A percentile compares a stretch with the other conserved stretches of the same genome.
Evolutionary conservation across 345 rosid species (phyloP).

Genomic region (Turnera subulata): DNA sequence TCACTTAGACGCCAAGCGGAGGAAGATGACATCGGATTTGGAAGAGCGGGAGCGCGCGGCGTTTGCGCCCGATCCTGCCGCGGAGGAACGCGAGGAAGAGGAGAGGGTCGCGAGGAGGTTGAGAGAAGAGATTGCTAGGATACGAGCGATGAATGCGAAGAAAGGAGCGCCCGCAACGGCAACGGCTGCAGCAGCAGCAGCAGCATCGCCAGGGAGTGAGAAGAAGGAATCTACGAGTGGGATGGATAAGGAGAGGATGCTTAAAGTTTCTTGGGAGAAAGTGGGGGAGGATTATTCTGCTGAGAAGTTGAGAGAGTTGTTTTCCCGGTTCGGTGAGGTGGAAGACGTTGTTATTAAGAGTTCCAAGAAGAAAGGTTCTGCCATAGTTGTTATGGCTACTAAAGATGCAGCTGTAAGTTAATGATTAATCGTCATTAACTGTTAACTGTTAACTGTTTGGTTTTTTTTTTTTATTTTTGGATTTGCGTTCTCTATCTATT

Average conservation of each 20-base stretch:
- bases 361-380: constrained; percentile 71
- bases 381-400: constrained; percentile 72
- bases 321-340: constrained; percentile 70
- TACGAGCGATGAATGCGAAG: constrained; percentile 55
- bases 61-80: constrained; percentile 45
- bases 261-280: constrained; percentile 81
- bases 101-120: constrained; percentile 65
- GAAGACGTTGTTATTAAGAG: constrained; percentile 75
- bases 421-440: too few relatives aligned
- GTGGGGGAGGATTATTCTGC: constrained; percentile 58
- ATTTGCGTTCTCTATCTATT: background rate
- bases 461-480: background rate
- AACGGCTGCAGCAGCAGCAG: constrained; percentile 20
- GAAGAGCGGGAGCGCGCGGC: constrained; percentile 78
- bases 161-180: constrained; percentile 30
- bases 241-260: constrained; percentile 55
- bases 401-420: constrained; percentile 74
- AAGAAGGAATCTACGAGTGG: constrained; percentile 23
- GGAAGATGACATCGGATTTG: constrained; percentile 75
- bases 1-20: constrained; percentile 63
- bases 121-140: constrained; percentile 66
- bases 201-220: constrained; percentile 31
- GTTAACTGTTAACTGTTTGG: too few relatives aligned
- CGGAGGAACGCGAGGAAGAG: constrained; percentile 51
- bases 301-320: constrained; percentile 55